These are phyloP conservation scores for Sisymbrium irio DNA, from an alignment of 345 rosid genomes.

Conservation along the genomic window DNA sequence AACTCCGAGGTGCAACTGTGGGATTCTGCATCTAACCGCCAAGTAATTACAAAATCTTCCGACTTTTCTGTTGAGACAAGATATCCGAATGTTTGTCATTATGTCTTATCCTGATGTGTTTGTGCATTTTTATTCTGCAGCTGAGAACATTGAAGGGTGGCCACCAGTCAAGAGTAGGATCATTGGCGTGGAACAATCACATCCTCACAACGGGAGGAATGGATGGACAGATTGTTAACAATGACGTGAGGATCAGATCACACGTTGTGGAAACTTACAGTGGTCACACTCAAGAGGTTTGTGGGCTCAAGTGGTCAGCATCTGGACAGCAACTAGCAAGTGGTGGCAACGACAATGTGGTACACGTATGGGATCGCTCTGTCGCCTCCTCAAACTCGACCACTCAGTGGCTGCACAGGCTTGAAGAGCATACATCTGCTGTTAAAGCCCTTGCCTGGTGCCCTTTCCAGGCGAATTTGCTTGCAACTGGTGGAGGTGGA, in stretches of 20 bases:
- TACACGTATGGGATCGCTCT: background rate
- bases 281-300: background rate
- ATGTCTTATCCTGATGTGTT: background rate
- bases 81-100: background rate
- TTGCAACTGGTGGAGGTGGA: background rate
- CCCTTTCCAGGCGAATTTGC: background rate
- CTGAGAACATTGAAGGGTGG: conserved; percentile 1
- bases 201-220: background rate
- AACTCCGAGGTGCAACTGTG: background rate
- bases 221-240: background rate
- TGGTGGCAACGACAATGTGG: background rate
- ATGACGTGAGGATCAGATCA: background rate
- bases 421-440: background rate
- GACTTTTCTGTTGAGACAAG: background rate
- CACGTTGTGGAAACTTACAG: conserved; percentile 1
- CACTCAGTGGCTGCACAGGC: background rate
- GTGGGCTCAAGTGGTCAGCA: background rate
- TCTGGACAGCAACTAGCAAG: background rate
- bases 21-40: background rate
- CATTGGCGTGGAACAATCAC: background rate
- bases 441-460: background rate
- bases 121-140: background rate
- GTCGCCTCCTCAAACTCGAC: background rate
- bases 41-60: background rate
- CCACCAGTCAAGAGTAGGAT: background rate